Evolutionary conservation across 257 asterid species (phyloP).

Genomic region (Ligustrum vulgare): DNA sequence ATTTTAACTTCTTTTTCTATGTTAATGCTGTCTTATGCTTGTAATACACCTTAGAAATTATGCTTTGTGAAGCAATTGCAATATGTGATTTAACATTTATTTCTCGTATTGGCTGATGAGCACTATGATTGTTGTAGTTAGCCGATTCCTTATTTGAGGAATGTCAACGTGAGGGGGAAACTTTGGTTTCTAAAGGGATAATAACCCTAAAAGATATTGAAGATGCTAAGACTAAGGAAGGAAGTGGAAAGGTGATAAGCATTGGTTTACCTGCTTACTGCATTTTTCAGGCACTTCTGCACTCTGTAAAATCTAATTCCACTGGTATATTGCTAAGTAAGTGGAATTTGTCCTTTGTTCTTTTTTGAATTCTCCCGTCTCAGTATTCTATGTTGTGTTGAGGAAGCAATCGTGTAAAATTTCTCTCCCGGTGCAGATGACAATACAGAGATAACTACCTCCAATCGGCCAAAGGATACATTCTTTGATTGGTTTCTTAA

Average conservation of each 20-base stretch:
- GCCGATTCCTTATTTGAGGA: slow-evolving; percentile 60
- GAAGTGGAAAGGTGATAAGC: slow-evolving; percentile 46
- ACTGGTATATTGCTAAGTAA: slow-evolving; percentile 68
- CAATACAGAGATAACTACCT: slow-evolving; percentile 66
- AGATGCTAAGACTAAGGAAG: slow-evolving; percentile 64
- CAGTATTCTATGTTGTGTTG: background rate
- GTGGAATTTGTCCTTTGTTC: slow-evolving; percentile 20
- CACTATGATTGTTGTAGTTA: slow-evolving; percentile 45
- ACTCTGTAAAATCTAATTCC: slow-evolving; percentile 65
- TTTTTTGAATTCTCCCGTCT: background rate
- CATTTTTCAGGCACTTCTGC: slow-evolving; percentile 68
- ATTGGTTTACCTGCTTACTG: slow-evolving; percentile 86
- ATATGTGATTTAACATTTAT: background rate
- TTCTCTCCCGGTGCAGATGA: slow-evolving; percentile 46
- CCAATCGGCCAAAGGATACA: slow-evolving; percentile 80
- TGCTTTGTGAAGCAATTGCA: background rate
- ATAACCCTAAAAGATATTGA: slow-evolving; percentile 73
- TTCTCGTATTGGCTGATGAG: slow-evolving; percentile 17
- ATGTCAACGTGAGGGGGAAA: slow-evolving; percentile 63
- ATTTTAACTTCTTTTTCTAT: background rate
- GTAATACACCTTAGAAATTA: background rate
- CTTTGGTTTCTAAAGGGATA: slow-evolving; percentile 64
- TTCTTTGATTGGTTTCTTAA: slow-evolving; percentile 88
- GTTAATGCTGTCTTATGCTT: background rate
- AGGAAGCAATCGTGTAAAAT: slow-evolving; percentile 2